phyloP scores from a whole-genome alignment of 495 filamentous ascomycete genomes.

The Chaetomidium leptoderma region DNA sequence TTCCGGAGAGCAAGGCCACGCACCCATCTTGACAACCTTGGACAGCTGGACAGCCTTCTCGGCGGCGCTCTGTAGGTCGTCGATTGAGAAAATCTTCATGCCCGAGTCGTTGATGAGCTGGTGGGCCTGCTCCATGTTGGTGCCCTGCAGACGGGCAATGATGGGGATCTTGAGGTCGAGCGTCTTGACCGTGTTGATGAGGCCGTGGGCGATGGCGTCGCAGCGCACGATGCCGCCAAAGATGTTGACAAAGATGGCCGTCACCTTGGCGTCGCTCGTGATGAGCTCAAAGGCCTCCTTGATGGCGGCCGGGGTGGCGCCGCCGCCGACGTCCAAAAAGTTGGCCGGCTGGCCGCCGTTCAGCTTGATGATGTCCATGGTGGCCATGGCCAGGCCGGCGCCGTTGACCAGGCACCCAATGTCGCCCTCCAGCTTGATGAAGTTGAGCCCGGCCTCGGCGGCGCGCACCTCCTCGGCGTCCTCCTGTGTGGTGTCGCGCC shows the following conservation, averaged over 20 bases:
- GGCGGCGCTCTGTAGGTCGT: conserved; percentile 93
- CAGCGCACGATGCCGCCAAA: conserved; percentile 98
- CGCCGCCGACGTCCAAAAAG: conserved; percentile 97
- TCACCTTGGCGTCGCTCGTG: conserved; percentile 96
- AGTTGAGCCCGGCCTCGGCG: conserved; percentile 89
- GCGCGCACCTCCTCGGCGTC: conserved; percentile 97
- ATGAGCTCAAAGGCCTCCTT: conserved; percentile 97
- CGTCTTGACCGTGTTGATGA: conserved; percentile 87
- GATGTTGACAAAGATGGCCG: conserved; percentile 99
- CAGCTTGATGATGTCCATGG: conserved; percentile 99
- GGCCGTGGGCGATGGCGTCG: conserved; percentile 93
- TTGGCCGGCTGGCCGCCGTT: conserved; percentile 95
- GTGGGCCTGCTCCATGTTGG: conserved; percentile 95
- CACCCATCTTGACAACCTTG: conserved; percentile 97
- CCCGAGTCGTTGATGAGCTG: conserved; percentile 96
- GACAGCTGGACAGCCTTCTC: conserved; percentile 99
- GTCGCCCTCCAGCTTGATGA: conserved; percentile 99
- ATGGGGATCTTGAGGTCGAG: conserved; percentile 96
- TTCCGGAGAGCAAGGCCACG: conserved; percentile 29
- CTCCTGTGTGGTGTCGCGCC: conserved; percentile 92
- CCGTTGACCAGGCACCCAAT: conserved; percentile 99
- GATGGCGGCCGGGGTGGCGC: conserved; percentile 94
- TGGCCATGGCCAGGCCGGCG: conserved; percentile 98
- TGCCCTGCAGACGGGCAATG: conserved; percentile 93
- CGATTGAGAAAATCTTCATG: conserved; percentile 98